Base-by-base conservation (phyloP, 345 rosid genomes). In the Arabis hirsuta region DNA sequence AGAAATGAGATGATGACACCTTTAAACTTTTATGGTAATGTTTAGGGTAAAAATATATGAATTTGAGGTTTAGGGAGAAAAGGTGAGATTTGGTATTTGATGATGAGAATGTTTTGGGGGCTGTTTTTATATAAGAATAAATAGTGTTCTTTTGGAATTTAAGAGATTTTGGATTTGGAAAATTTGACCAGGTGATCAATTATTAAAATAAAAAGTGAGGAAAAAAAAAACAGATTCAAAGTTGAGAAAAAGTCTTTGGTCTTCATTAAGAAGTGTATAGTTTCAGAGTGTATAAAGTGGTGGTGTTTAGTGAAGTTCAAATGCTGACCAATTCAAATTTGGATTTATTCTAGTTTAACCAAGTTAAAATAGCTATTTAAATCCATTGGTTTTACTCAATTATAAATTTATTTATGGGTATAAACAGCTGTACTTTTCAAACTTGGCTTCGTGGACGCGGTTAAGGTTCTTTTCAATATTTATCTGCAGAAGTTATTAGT, bases 251-350 rank as follows among this genome's bases (percentile, higher is more conserved):
- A 62, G 96, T 92, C 98, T 71, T 71, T 78, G 95, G 95, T 90
- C 92, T 64, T 55, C 27, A 67, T 72, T 71, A 7, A 61, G 69
- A 50, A 38, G 32, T 54, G 42, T 22, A 5, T 9, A 22, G 69
- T 53, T 38, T 22, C 27, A 10, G 47, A 26, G 50, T 45, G 55
- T 32, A 48, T 26, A 55, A 6, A 57, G 60, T 39, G 58, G 65
- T 52, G 74, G 64, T 34, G 56, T 63, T 72, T 43, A 54, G 55
- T 72, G 44, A 73, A 71, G 76, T 82, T 81, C 82, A 70, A 78
- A 73, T 72, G 91, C 84, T 89, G 98, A 90, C 98, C 88, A 55
- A 77, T 86, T 92, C 78, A 55, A 72, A 34, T 24, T 24, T 56
- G n/a, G 48, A 11, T 45, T 73, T 45, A 55, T 26, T 36, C 34